Evolutionary conservation across 768 basidiomycete species (phyloP), one percentile per base, ranked within the genome.

Genomic region (Amanita muscaria): DNA sequence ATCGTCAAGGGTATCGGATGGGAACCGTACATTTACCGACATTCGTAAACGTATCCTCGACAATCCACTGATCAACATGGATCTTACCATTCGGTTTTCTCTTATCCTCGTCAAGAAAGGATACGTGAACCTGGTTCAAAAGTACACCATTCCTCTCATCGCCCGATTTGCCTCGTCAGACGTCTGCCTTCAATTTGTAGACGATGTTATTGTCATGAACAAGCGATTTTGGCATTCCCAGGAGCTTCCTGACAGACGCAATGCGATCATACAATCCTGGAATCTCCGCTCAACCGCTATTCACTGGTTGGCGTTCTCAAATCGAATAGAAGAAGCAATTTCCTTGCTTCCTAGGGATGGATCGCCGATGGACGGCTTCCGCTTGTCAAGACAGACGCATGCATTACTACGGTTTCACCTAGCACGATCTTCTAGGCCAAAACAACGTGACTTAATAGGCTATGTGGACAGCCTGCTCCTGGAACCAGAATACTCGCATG

Each of bases 251-350:
- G 38, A 49, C 21, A 5, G 22, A 29, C 24, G 37, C 38, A 37
- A 23, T 50, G 29, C n/a, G 16, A 47, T 32, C 19, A 47, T 37
- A 16, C 46, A 57, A 44, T 41, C 47, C 32, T 44, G 50, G 40
- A 23, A 51, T 44, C 42, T 72, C 56, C 59, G 67, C 27, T 56
- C 58, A n/a, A 34, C 62, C 10, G 69, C 69, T 2, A 56, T 82
- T 16, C 61, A 66, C 37, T 61, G 56, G 8, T 63, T 76, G 15
- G 67, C 67, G 6, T 50, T 58, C 11, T 57, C 62, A 3, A 65
- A 67, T 12, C 62, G 67, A 23, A 42, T 65, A 2, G 56, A 64
- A 0, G 63, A 63, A 15, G 77, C 78, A 3, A 27, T 77, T n/a
- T 39, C 51, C n/a, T 56, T 79, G 33, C 53, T 77, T n/a, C 69